Evolutionary conservation across 192 early-diverging fungal species (phyloP).

Genomic region (Coemansia javaensis): DNA sequence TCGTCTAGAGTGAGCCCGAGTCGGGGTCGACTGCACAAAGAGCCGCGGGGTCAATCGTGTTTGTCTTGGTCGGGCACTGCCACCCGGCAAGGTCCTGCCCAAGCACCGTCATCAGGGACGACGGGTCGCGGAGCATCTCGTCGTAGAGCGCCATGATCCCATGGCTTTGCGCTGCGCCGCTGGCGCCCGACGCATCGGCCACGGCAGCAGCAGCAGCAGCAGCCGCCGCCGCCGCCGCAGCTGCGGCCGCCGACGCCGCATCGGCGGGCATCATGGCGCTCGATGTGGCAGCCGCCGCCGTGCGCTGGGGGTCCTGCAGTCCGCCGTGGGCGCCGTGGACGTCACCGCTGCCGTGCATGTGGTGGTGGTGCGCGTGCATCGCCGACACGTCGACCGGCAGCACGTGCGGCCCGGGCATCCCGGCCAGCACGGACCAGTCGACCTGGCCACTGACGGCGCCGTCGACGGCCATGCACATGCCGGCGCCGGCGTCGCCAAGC

Average conservation of each 20-base stretch:
- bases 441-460: slow-evolving; percentile 18
- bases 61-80: slow-evolving; percentile 49
- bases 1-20: slow-evolving; percentile 25
- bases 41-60: slow-evolving; percentile 51
- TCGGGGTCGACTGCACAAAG: slow-evolving; percentile 52
- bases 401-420: slow-evolving; percentile 22
- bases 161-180: slow-evolving; percentile 1
- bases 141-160: slow-evolving; percentile 44
- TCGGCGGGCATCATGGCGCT: slow-evolving; percentile 5
- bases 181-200: slow-evolving; percentile 12
- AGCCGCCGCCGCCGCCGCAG: no score
- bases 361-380: slow-evolving; percentile 26
- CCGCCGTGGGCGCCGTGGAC: slow-evolving; percentile 15
- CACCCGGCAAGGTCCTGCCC: slow-evolving; percentile 46
- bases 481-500: slow-evolving; percentile 20
- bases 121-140: slow-evolving; percentile 47
- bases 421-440: slow-evolving; percentile 46
- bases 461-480: slow-evolving; percentile 19
- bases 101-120: slow-evolving; percentile 50
- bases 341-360: slow-evolving; percentile 27
- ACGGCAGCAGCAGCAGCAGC: no score
- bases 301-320: no score
- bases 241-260: no score
- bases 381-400: slow-evolving; percentile 17
- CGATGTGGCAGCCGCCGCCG: no score